Base-by-base conservation (phyloP, 2,329 filamentous ascomycete species). In the Colletotrichum scovillei region DNA sequence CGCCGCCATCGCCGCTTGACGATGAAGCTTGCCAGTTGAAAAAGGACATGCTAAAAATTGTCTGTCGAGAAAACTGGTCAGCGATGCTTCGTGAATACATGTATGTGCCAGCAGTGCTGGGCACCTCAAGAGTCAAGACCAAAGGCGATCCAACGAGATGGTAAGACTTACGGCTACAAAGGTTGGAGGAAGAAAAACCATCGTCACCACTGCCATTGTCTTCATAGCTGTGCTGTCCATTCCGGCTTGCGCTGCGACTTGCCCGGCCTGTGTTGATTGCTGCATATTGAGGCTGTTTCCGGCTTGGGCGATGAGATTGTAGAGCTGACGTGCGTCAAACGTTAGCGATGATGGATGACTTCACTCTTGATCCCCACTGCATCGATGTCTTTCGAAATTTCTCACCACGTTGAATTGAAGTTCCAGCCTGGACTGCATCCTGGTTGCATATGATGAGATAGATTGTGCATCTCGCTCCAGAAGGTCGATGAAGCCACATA, bases 211-310 rank as follows among this genome's bases (percentile, higher is more conserved):
- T n/a, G 62, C 62, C 16, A 64, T 22, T 12, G 46, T 38, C 30
- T 64, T 64, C 46, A 56, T 64, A 22, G 58, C 58, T 5, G 35
- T 62, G 58, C 58, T 62, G 38, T 62, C 58, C 4, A 62, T 24
- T 1, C 35, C 58, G 12, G 58, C 58, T 9, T 46, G 46, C 22
- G 35, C 14, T 2, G 58, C 58, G 4, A 30, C 46, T 12, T 11
- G 32, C 32, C 32, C 32, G 32, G 32, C 32, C 4, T 35, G 32
- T 35, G 32, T 35, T 12, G 32, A 35, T 35, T 35, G 32, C 32
- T 35, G 8, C 35, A 28, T 62, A 14, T 46, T 30, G 22, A 62
- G 35, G 14, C n/a, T 46, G 2, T 46, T 62, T 9, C 24, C 58
- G 2, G 35, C 58, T 22, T 46, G 35, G 14, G 58, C 58, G 35